Percentiles rank a stretch among this genome's conserved stretches.
Evolutionary conservation across 106 monocot genomes (phyloP).

Genomic region (Vanilla planifolia): DNA sequence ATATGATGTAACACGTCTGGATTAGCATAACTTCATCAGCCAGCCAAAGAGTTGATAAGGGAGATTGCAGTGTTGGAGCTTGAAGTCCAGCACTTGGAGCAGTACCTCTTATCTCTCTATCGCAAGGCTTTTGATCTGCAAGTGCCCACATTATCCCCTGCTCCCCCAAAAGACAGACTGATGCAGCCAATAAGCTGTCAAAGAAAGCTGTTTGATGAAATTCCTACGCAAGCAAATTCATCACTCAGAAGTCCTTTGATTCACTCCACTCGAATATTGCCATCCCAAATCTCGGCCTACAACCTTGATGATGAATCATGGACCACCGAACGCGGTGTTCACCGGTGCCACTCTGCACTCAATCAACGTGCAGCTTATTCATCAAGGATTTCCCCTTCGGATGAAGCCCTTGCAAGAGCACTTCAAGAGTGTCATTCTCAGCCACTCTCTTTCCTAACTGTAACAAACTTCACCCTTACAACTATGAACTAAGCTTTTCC

Average conservation of each 20-base stretch:
- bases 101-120: constrained; percentile 57
- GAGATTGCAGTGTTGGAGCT: constrained; percentile 65
- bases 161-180: constrained; percentile 12
- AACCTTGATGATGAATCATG: constrained; percentile 21
- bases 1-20: neutral
- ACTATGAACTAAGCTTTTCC: neutral
- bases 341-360: constrained; percentile 64
- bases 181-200: constrained; percentile 15
- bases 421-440: constrained; percentile 69
- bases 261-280: constrained; percentile 10
- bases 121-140: constrained; percentile 66
- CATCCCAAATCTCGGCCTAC: constrained; percentile 18
- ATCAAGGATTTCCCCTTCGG: constrained; percentile 45
- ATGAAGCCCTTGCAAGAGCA: constrained; percentile 48
- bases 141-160: constrained; percentile 25
- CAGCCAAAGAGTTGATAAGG: constrained; percentile 45
- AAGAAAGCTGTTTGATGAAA: constrained; percentile 18
- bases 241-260: constrained; percentile 14
- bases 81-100: constrained; percentile 63
- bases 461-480: constrained; percentile 11
- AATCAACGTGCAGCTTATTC: constrained; percentile 62
- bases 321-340: constrained; percentile 19
- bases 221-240: constrained; percentile 6
- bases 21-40: constrained; percentile 17
- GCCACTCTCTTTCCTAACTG: constrained; percentile 68